phyloP scores from a whole-genome alignment of 169 alveolate genomes.

The Plasmodium inui region DNA sequence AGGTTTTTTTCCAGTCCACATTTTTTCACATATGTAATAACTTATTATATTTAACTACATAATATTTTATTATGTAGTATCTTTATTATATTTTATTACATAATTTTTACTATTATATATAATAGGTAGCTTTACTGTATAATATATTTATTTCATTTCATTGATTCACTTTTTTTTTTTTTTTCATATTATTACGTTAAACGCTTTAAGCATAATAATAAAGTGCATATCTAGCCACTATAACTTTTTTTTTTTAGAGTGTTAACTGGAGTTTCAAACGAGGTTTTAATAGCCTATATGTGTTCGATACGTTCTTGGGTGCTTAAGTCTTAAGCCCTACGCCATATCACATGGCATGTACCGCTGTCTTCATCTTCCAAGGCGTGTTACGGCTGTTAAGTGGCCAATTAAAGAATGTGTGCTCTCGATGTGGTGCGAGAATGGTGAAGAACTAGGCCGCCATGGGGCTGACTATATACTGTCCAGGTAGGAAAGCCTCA shows the following conservation, averaged over 20 bases:
- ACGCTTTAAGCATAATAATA: conserved; percentile 8
- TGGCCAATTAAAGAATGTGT: background rate
- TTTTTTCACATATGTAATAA: background rate
- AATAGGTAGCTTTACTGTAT: background rate
- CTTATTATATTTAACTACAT: background rate
- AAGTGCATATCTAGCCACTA: background rate
- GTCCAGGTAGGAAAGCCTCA: background rate
- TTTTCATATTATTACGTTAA: conserved; percentile 1
- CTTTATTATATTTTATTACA: background rate
- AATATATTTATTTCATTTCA: background rate
- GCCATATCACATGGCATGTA: background rate
- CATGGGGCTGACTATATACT: background rate
- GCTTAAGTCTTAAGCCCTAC: background rate
- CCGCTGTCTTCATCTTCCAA: background rate
- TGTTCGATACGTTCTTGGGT: background rate
- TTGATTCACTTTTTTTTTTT: conserved; percentile 12
- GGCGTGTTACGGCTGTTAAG: background rate
- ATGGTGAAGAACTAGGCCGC: background rate
- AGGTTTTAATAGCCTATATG: background rate
- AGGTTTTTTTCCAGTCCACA: background rate
- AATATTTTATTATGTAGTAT: background rate
- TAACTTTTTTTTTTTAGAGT: background rate
- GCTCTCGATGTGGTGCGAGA: background rate
- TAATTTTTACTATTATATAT: background rate
- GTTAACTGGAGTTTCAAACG: background rate